Evolutionary conservation across 2,329 filamentous ascomycete genomes (phyloP), one percentile per base, ranked within the genome.

Genomic region (Xylaria sp.): DNA sequence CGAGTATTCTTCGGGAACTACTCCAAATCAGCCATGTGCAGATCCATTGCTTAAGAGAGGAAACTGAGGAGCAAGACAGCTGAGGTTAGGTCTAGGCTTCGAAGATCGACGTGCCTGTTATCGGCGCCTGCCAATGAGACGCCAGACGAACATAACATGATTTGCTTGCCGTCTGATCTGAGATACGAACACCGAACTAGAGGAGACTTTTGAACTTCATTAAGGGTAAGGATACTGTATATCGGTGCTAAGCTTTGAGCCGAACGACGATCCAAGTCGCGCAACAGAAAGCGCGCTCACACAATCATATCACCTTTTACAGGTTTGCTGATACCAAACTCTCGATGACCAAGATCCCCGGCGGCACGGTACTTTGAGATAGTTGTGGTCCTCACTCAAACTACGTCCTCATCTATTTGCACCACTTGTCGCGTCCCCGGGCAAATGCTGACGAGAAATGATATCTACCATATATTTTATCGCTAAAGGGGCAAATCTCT

Each of bases 21-120:
- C 59, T 20, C 67, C 23, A 44, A 13, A 59, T 50, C 52, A 41
- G 20, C 50, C 15, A 0, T 9, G 39, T 20, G 44, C 59, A 50
- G 58, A 60, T 56, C 39, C 23, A 25, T 37, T 28, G 28, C 12
- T 58, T 20, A n/a, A 58, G 58, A 54, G 31, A 57, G 51, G 37
- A 59, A 31, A 62, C 57, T 15, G 28, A 55, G 37, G 39, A 41
- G 20, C 25, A 37, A 23, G 39, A 20, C 48, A 58, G 37, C 58
- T 55, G 25, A 28, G n/a, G 44, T n/a, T 46, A 31, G 58, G 63
- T 23, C 64, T 60, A 63, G 64, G 39, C 64, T 46, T 56, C 20
- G 55, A 67, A 37, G 55, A 69, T 67, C 67, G 48, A 34, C 56
- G 59, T 46, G 39, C 54, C 48, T 52, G 52, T 59, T 63, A 48